Conservation (phyloP, 768 basidiomycete genomes). For the Pleurotus salmoneostramineus region DNA sequence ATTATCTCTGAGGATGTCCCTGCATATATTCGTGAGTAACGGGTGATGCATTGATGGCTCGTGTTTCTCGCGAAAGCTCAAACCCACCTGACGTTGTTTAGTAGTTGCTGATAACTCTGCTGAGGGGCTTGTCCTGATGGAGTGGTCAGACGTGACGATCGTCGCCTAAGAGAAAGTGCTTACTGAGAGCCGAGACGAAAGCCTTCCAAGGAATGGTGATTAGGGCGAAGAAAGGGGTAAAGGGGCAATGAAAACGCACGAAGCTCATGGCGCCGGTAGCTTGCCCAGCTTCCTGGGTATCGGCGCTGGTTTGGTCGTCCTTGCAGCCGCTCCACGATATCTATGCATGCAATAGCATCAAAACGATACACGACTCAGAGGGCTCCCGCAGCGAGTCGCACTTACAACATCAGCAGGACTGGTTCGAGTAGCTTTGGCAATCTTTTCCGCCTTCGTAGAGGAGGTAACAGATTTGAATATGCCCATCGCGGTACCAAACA, state of each 20-base stretch:
- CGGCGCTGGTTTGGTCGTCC: conserved; percentile 80
- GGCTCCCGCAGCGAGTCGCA: too few species aligned
- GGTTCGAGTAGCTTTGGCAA: conserved; percentile 60
- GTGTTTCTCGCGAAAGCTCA: neutral
- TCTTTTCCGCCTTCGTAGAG: conserved; percentile 56
- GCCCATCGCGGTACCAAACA: conserved; percentile 68
- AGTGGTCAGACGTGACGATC: too few species aligned
- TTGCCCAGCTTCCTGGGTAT: conserved; percentile 59
- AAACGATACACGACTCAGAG: too few species aligned
- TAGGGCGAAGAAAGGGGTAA: neutral
- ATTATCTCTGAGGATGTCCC: conserved; percentile 37
- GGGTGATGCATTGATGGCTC: neutral
- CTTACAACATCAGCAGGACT: conserved; percentile 86
- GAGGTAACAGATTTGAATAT: conserved; percentile 76
- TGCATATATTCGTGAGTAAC: conserved; percentile 22
- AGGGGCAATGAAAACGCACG: conserved; percentile 32
- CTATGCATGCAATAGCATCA: too few species aligned
- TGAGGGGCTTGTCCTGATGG: conserved; percentile 40
- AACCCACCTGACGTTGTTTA: conserved; percentile 18
- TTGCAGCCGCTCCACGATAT: conserved; percentile 84
- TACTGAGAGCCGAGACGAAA: conserved; percentile 56
- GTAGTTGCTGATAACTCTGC: conserved; percentile 51
- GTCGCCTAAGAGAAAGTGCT: too few species aligned
- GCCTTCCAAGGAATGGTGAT: conserved; percentile 30
- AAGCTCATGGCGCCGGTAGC: conserved; percentile 81